phyloP scores from a whole-genome alignment of 108 stramenopile genomes.

The Mayamaea pseudoterrestris region DNA sequence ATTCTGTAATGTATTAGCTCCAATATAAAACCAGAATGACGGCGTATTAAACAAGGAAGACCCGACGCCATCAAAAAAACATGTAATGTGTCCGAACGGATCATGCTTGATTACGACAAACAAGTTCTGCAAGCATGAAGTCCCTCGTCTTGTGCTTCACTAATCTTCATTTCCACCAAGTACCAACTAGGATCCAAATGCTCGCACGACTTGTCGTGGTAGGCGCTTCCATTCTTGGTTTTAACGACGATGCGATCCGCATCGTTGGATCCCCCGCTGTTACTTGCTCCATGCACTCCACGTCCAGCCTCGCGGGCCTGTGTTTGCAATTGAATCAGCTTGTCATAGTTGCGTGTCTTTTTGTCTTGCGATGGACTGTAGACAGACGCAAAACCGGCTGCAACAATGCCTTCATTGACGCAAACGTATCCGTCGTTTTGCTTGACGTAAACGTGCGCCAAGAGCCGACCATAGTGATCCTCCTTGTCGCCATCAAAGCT shows the following conservation, averaged over 20 bases:
- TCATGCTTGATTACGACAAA: too few species aligned
- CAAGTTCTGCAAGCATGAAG: constrained; percentile 68
- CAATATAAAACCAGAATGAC: too few species aligned
- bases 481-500: constrained; percentile 24
- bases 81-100: too few species aligned
- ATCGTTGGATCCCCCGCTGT: constrained; percentile 18
- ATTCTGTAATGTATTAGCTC: too few species aligned
- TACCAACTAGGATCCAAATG: constrained; percentile 35
- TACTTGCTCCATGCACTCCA: constrained; percentile 6
- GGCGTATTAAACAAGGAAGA: too few species aligned
- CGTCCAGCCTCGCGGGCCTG: constrained; percentile 17
- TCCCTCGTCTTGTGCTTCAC: constrained; percentile 44
- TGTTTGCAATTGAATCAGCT: constrained; percentile 39
- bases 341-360: constrained; percentile 42
- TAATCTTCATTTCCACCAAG: constrained; percentile 22
- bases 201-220: constrained; percentile 46
- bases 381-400: constrained; percentile 36
- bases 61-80: too few species aligned
- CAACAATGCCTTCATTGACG: constrained; percentile 69
- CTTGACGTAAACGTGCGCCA: constrained; percentile 48
- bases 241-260: constrained; percentile 28
- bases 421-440: constrained; percentile 34
- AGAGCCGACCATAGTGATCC: constrained; percentile 60
- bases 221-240: constrained; percentile 54
- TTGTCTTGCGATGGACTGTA: constrained; percentile 36